Evolutionary conservation across 768 basidiomycete genomes (phyloP).

Genomic region (Amylocystis lapponica): DNA sequence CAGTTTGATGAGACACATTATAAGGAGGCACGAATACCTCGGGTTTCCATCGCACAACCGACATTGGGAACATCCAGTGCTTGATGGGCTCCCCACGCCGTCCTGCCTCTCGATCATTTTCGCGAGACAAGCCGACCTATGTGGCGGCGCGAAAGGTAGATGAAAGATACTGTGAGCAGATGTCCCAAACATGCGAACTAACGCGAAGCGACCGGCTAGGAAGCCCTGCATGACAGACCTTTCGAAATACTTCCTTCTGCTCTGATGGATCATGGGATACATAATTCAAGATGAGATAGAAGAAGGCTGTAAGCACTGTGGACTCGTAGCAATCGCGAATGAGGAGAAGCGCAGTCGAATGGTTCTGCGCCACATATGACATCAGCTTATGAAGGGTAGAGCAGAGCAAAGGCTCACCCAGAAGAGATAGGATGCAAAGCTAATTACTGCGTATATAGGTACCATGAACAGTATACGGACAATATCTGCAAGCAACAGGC

Average conservation of each 20-base stretch:
- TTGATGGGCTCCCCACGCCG: constrained; percentile 39
- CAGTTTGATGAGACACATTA: constrained; percentile 4
- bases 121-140: constrained; percentile 46
- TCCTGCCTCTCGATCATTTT: constrained; percentile 39
- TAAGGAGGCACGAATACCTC: constrained; percentile 34
- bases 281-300: constrained; percentile 70
- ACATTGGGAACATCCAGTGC: constrained; percentile 69
- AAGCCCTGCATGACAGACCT: too few relatives aligned
- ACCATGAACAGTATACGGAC: constrained; percentile 76
- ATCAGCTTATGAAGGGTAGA: neutral
- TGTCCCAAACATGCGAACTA: too few relatives aligned
- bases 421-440: constrained; percentile 63
- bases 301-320: constrained; percentile 69
- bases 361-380: constrained; percentile 35
- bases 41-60: constrained; percentile 58
- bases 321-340: constrained; percentile 74
- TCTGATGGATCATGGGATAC: constrained; percentile 57
- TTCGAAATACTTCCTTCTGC: constrained; percentile 55
- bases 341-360: constrained; percentile 63
- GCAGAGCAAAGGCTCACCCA: constrained; percentile 43
- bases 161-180: too few relatives aligned
- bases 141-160: neutral
- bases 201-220: too few relatives aligned
- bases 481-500: constrained; percentile 40
- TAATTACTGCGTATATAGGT: constrained; percentile 65